Evolutionary conservation across 768 basidiomycete genomes (phyloP).

Genomic region (Tulasnella sp.): DNA sequence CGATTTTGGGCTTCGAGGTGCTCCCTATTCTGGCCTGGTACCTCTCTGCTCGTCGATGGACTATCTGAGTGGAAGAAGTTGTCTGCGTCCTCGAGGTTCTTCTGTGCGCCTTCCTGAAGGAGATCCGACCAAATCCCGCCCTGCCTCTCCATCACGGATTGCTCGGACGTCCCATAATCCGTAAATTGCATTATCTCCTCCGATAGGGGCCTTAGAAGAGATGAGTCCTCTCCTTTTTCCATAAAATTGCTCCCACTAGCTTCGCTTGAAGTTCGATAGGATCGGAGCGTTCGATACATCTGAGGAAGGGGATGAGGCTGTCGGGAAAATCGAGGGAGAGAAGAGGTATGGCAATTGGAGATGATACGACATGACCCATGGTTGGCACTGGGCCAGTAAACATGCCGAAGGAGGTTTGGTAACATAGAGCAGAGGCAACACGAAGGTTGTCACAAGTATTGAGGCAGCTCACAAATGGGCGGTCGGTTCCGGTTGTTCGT

Average conservation of each 20-base stretch:
- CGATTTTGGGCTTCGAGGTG: too few species aligned
- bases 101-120: too few species aligned
- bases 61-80: too few species aligned
- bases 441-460: background rate
- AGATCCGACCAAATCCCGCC: too few species aligned
- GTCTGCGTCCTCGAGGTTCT: too few species aligned
- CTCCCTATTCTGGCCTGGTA: too few species aligned
- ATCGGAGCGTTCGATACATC: too few species aligned
- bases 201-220: background rate
- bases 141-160: background rate
- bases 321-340: background rate
- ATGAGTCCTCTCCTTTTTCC: background rate
- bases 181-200: conserved; percentile 7
- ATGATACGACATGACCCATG: background rate
- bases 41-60: too few species aligned
- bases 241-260: too few species aligned
- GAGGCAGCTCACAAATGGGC: background rate
- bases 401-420: background rate
- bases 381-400: background rate
- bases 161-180: background rate
- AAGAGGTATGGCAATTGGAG: background rate
- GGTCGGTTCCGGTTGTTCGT: background rate
- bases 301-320: background rate
- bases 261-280: too few species aligned
- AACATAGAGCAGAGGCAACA: background rate